Base-by-base conservation (phyloP, 371 early-diverging fungal genomes). In the Rhizopus stolonifer region DNA sequence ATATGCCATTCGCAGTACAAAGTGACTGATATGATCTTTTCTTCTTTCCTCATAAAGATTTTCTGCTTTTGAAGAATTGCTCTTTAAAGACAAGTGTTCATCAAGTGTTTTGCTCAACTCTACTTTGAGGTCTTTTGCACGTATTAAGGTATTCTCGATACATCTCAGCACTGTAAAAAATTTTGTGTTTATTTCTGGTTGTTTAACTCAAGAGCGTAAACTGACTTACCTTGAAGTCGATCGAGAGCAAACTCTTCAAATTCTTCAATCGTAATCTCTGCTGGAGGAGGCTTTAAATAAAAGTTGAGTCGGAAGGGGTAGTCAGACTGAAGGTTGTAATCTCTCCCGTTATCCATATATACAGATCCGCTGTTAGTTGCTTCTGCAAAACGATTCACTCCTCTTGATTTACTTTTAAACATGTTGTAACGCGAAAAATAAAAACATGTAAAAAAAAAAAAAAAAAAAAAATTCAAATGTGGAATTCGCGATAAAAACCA, bases 1-100 rank as follows among this genome's bases (percentile, higher is more conserved):
- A 59, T 91, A 97, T 1, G 97, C 96, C 49, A 98, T 78, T 24
- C 95, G 83, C 22, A 98, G 71, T 21, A 98, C 91, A 72, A 88
- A 97, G 63, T 98, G 99, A 47, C 90, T 88, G 43, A 95, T 74
- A 46, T 93, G 88, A 81, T 98, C 99, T 70, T 93, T 93, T 34
- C 87, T 72, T 38, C 98, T 84, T 61, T 98, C 87, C 19, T 77
- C 76, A 46, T 79, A 69, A 8, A 87, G 39, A 48, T 61, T 61
- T 17, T 61, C 58, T 46, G 75, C 53, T 61, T 55, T 61, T 1
- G 74, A 55, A 32, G 69, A 46, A 53, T 82, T 83, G 7, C 80
- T 60, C 46, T 73, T 74, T 32, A 91, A 65, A 3, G 92, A 93
- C 58, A 95, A 70, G 58, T 87, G 77, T 57, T 84, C 73, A 1